phyloP scores from a whole-genome alignment of 768 basidiomycete species.

The Lactarius evosmus region DNA sequence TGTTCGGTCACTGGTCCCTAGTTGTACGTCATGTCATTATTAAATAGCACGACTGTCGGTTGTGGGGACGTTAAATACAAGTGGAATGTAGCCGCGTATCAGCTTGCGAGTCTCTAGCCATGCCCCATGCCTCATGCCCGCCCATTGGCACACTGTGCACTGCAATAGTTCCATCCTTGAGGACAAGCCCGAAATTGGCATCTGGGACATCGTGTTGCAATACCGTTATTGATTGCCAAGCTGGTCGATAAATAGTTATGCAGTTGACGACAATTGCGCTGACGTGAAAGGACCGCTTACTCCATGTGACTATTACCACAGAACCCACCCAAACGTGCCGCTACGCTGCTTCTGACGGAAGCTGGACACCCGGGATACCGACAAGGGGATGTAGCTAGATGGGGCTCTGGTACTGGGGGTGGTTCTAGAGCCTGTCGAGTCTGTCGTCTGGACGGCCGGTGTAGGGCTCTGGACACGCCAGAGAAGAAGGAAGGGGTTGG shows the following conservation, averaged over 20 bases:
- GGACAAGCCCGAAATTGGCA: neutral
- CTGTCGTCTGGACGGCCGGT: neutral
- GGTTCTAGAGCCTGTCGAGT: neutral
- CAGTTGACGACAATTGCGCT: neutral
- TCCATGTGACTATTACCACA: neutral
- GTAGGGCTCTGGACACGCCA: neutral
- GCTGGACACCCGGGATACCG: neutral
- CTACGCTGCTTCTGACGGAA: neutral
- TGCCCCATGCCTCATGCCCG: neutral
- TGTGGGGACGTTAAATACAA: neutral
- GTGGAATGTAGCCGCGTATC: neutral
- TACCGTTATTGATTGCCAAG: neutral
- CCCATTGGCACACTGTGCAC: neutral
- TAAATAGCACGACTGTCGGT: neutral
- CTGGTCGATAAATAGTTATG: neutral
- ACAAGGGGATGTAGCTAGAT: neutral
- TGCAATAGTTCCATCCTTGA: neutral
- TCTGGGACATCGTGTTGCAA: neutral
- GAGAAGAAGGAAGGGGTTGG: neutral
- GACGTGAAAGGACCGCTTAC: neutral
- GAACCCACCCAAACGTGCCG: conserved; percentile 2
- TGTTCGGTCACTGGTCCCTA: no score
- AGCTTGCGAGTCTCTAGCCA: neutral
- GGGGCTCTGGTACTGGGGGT: neutral
- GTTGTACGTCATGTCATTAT: no score